Conservation (phyloP, 1,284 basidiomycete genomes). For the Leccinum pachyderme region DNA sequence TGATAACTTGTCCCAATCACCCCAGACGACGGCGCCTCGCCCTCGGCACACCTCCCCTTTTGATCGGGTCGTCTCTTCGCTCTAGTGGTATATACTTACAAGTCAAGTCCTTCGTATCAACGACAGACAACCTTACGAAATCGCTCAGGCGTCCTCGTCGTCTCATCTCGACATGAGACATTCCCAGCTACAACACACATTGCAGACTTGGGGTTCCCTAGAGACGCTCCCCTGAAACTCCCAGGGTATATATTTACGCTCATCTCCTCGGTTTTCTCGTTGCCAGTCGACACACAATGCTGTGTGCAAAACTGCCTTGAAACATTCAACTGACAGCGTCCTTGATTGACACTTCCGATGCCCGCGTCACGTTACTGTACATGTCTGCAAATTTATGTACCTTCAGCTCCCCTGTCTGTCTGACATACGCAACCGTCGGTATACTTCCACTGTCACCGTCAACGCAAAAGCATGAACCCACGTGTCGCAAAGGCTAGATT, state of each 20-base stretch:
- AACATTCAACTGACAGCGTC: conserved; percentile 11
- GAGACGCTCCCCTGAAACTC: conserved; percentile 5
- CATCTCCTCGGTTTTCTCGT: conserved; percentile 17
- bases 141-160: background rate
- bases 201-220: background rate
- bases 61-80: background rate
- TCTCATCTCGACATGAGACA: conserved; percentile 1
- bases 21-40: background rate
- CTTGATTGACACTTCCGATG: conserved; percentile 14
- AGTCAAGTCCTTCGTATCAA: background rate
- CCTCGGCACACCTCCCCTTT: background rate
- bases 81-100: background rate
- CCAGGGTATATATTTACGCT: conserved; percentile 5
- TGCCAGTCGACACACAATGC: conserved; percentile 3
- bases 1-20: background rate
- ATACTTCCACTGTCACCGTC: background rate
- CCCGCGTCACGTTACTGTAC: background rate
- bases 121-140: conserved; percentile 1
- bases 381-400: conserved; percentile 2
- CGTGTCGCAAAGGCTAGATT: background rate
- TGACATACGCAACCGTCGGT: background rate
- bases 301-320: conserved; percentile 14
- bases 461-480: background rate
- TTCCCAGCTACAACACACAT: background rate
- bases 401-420: background rate